Conservation (phyloP, 1,284 basidiomycete genomes). For the Cronartium quercuum region DNA sequence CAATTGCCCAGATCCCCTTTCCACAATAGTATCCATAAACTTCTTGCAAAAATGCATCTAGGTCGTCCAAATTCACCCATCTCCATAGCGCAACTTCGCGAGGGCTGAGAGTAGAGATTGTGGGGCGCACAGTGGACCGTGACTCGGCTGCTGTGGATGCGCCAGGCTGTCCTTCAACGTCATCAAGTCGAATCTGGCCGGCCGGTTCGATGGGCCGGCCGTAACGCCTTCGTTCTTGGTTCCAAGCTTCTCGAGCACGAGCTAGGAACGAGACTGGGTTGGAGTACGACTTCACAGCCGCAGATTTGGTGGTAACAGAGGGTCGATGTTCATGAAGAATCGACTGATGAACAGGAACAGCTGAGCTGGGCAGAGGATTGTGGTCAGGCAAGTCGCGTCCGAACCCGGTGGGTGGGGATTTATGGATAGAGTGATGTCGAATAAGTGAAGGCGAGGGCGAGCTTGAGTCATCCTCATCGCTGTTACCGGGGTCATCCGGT, state of each 20-base stretch:
- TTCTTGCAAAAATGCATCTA: constrained; percentile 90
- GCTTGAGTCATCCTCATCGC: neutral
- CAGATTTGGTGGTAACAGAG: constrained; percentile 9
- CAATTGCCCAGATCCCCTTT: constrained; percentile 91
- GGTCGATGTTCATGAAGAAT: constrained; percentile 37
- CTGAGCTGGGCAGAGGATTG: neutral
- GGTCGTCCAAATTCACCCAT: constrained; percentile 96
- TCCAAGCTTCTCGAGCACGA: constrained; percentile 6
- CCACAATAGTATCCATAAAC: constrained; percentile 88
- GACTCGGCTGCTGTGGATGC: neutral
- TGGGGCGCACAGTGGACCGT: neutral
- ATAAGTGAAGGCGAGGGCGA: constrained; percentile 36
- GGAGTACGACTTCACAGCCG: neutral
- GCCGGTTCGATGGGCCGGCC: neutral
- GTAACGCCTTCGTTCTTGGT: constrained; percentile 23
- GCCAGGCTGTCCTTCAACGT: neutral
- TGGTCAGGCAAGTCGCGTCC: neutral
- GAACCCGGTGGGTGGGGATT: neutral
- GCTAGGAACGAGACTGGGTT: neutral
- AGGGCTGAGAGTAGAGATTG: constrained; percentile 39
- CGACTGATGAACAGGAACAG: neutral
- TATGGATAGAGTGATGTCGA: constrained; percentile 8
- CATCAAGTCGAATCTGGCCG: neutral
- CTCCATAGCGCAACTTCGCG: constrained; percentile 87
- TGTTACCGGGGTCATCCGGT: neutral